Percentiles rank a stretch among this genome's conserved stretches.
These are phyloP conservation scores for Epichloe elymi DNA, from an alignment of 2,329 filamentous ascomycete species.

Conservation along the genomic window DNA sequence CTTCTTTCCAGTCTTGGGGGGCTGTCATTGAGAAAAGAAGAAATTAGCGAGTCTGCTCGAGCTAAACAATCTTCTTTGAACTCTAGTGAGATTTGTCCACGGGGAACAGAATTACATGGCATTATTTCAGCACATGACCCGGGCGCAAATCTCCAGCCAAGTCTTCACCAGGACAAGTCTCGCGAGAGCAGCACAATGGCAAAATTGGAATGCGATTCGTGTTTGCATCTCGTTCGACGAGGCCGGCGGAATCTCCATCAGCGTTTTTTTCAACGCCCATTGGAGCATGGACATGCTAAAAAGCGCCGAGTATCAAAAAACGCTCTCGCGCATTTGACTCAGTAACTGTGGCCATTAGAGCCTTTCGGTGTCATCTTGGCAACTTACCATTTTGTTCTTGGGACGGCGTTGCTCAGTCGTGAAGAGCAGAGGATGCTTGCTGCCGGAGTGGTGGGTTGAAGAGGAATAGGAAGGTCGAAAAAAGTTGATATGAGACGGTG, in stretches of 20 bases:
- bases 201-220: not conserved
- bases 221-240: slow-evolving; percentile 8
- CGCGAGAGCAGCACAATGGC: not conserved
- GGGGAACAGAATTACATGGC: slow-evolving; percentile 27
- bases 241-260: slow-evolving; percentile 23
- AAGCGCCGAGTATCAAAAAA: slow-evolving; percentile 20
- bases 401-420: slow-evolving; percentile 23
- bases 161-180: slow-evolving; percentile 35
- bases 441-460: slow-evolving; percentile 16
- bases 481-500: slow-evolving; percentile 19
- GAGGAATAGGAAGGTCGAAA: slow-evolving; percentile 9
- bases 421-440: slow-evolving; percentile 20
- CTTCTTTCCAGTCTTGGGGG: slow-evolving; percentile 98
- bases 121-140: slow-evolving; percentile 36
- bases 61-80: slow-evolving; percentile 71
- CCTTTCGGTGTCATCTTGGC: slow-evolving; percentile 14
- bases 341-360: slow-evolving; percentile 27
- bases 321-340: slow-evolving; percentile 21
- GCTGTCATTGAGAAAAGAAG: slow-evolving; percentile 99
- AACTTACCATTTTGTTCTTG: slow-evolving; percentile 31
- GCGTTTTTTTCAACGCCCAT: slow-evolving; percentile 6
- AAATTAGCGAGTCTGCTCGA: slow-evolving; percentile 79
- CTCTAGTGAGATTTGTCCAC: slow-evolving; percentile 62
- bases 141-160: slow-evolving; percentile 46
- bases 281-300: not conserved